These are phyloP conservation scores for Acaromyces ingoldii DNA, from an alignment of 1,284 basidiomycete genomes.

Conservation along the genomic window DNA sequence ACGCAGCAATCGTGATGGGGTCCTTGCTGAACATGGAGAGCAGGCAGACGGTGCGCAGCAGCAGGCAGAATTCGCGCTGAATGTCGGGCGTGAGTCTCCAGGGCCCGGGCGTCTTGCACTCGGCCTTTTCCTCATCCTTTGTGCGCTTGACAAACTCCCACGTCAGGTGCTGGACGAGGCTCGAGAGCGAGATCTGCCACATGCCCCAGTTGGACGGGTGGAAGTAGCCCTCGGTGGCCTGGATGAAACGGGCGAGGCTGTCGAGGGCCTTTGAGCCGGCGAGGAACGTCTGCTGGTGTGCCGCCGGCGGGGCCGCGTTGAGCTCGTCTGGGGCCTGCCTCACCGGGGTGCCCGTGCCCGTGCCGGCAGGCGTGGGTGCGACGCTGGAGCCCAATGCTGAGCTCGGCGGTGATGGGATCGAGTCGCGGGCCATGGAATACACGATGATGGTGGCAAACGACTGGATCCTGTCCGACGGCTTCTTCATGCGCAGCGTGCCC, in stretches of 20 bases:
- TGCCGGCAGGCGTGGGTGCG: constrained; percentile 15
- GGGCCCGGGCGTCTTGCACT: constrained; percentile 73
- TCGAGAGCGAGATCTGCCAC: constrained; percentile 62
- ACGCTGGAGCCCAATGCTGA: no score
- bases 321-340: constrained; percentile 16
- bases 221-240: constrained; percentile 87
- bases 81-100: constrained; percentile 76
- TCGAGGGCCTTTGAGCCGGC: constrained; percentile 87
- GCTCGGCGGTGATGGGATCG: constrained; percentile 53
- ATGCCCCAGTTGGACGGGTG: constrained; percentile 61
- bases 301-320: constrained; percentile 43
- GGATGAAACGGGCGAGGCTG: constrained; percentile 79
- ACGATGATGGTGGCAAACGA: constrained; percentile 81
- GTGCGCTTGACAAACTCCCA: constrained; percentile 64
- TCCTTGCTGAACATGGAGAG: constrained; percentile 92
- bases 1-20: constrained; percentile 54
- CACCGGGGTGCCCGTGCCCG: constrained; percentile 16
- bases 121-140: constrained; percentile 68
- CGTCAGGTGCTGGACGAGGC: constrained; percentile 74
- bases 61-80: constrained; percentile 73
- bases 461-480: constrained; percentile 66
- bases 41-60: constrained; percentile 78
- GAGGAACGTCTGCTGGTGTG: constrained; percentile 60
- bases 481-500: constrained; percentile 70
- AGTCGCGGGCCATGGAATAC: constrained; percentile 85